phyloP scores from a whole-genome alignment of 495 filamentous ascomycete species.

The Rusavskia elegans region DNA sequence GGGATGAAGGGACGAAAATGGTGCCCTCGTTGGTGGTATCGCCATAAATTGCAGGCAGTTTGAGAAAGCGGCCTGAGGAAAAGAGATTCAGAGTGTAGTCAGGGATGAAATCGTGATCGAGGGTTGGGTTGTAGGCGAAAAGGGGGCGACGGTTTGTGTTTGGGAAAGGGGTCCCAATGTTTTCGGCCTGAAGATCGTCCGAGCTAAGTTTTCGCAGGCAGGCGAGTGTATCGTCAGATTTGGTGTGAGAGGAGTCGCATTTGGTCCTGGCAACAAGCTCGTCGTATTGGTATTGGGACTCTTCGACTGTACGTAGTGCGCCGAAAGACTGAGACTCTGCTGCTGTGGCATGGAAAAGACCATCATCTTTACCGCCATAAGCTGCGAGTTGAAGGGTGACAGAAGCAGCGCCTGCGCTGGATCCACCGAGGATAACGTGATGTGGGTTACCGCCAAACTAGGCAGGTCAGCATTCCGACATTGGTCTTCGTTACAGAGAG shows the following conservation, averaged over 20 bases:
- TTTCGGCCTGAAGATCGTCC: not conserved
- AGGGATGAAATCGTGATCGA: slow-evolving; percentile 42
- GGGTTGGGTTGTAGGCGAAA: slow-evolving; percentile 41
- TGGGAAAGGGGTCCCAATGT: slow-evolving; percentile 28
- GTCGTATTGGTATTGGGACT: slow-evolving; percentile 52
- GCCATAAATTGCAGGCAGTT: slow-evolving; percentile 54
- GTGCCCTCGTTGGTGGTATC: slow-evolving; percentile 54
- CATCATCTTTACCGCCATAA: slow-evolving; percentile 37
- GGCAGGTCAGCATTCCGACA: too few species aligned
- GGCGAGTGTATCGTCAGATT: slow-evolving; percentile 29
- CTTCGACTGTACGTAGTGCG: slow-evolving; percentile 33
- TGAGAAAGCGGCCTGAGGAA: slow-evolving; percentile 42
- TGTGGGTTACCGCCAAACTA: slow-evolving; percentile 56
- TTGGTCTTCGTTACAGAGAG: too few species aligned
- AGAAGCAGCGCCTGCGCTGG: slow-evolving; percentile 54
- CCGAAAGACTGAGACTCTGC: slow-evolving; percentile 54
- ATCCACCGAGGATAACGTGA: slow-evolving; percentile 55
- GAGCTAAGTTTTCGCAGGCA: slow-evolving; percentile 24
- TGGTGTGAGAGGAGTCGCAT: slow-evolving; percentile 21
- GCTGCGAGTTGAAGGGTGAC: slow-evolving; percentile 52
- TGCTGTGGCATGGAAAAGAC: slow-evolving; percentile 45
- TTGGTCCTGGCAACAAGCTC: slow-evolving; percentile 39
- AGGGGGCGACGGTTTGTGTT: slow-evolving; percentile 29
- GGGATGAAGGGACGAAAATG: slow-evolving; percentile 37
- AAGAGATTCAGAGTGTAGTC: slow-evolving; percentile 46